A percentile compares a stretch with the other conserved stretches of the same genome.
Conservation (phyloP, 805 yeast genomes). For the Sungouiozyma intestinalis region DNA sequence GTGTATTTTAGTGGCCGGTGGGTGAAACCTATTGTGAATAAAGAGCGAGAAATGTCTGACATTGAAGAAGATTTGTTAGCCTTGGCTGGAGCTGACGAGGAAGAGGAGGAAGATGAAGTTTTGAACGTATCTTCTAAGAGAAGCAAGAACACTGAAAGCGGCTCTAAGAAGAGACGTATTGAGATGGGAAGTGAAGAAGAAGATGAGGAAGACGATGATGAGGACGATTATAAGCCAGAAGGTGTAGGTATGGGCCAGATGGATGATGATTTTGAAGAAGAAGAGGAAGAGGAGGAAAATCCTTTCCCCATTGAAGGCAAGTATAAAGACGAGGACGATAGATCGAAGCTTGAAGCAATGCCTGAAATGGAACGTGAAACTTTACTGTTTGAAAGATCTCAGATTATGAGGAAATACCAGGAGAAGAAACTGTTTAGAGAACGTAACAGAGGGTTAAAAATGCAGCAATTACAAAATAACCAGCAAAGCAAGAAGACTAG, state of each 20-base stretch:
- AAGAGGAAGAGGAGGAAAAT: constrained; percentile 36
- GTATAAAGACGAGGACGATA: constrained; percentile 74
- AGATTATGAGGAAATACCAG: constrained; percentile 78
- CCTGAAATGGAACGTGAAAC: constrained; percentile 92
- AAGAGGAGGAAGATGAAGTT: constrained; percentile 27
- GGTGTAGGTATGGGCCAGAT: constrained; percentile 16
- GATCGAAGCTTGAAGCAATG: constrained; percentile 50
- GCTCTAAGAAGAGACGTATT: constrained; percentile 28
- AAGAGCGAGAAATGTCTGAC: constrained; percentile 75
- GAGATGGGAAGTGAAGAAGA: constrained; percentile 21
- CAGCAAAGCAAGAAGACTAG: constrained; percentile 19
- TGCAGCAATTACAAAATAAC: constrained; percentile 19
- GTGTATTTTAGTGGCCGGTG: too few species aligned
- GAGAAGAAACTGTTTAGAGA: constrained; percentile 77
- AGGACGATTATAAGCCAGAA: constrained; percentile 32
- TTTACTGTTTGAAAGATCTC: constrained; percentile 82
- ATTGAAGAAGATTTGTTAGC: constrained; percentile 94
- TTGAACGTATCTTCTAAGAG: constrained; percentile 23
- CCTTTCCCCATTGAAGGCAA: constrained; percentile 95
- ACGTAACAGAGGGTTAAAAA: constrained; percentile 47
- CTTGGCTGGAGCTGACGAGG: constrained; percentile 73
- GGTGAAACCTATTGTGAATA: too few species aligned
- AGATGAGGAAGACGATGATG: constrained; percentile 28
- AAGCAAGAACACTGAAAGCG: constrained; percentile 20
- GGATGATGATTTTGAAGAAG: constrained; percentile 29